Base-by-base conservation (phyloP, 768 basidiomycete genomes). In the Suillus hirtellus region DNA sequence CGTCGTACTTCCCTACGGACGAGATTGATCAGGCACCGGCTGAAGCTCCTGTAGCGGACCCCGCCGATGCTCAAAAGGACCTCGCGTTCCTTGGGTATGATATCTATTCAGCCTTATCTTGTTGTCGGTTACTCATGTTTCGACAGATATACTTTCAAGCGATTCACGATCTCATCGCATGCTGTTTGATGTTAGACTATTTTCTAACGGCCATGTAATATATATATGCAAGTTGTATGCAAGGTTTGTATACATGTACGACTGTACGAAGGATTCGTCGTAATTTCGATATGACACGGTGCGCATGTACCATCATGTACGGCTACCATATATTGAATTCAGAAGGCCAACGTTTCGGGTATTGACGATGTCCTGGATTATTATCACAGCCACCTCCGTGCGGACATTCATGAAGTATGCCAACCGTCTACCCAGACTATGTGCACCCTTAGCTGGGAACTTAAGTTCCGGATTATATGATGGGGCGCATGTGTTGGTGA, bases 1-100 rank as follows among this genome's bases (percentile, higher is more conserved):
- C 96, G 1, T 95, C 94, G n/a, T 97, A 97, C 79, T 97, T 97
- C 85, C 96, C 96, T 1, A 95, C 92, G 2, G 95, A 97, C 64
- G 94, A 96, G 68, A 83, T 96, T 61, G 93, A 96, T 62, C 91
- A 95, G 76, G 89, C 69, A 2, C 78, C 85, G 11, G 82, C 84
- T 56, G 82, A 84, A 64, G 67, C 73, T 12, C 68, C 80, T 31
- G 65, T 74, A 31, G 78, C 83, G 46, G 65, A 78, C 56, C 67
- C 66, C 1, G 73, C 75, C 52, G 79, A 73, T 21, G 80, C 83
- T 34, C 77, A 79, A 71, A 86, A 83, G 68, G 87, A 89, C 72
- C 71, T 88, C 46, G 86, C 87, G n/a, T 88, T 88, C 76, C 81
- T 89, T 15, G 87, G 86, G 86, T 87, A 59, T 35, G 82, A 73